These are phyloP conservation scores for Ascocoryne sarcoides DNA, from an alignment of 2,329 filamentous ascomycete species.

Conservation along the genomic window DNA sequence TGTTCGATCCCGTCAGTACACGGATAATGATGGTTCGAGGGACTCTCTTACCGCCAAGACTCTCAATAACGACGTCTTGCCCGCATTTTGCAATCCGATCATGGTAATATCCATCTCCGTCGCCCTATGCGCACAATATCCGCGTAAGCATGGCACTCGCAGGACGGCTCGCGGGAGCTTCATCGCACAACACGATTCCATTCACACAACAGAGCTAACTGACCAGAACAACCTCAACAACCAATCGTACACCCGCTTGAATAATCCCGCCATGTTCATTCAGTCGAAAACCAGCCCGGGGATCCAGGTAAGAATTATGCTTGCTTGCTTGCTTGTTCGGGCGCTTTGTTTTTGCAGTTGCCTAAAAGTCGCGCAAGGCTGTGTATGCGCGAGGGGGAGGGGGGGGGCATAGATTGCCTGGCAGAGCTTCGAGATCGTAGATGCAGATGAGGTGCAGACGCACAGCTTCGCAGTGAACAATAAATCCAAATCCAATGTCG, in stretches of 20 bases:
- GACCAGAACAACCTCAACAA: constrained; percentile 95
- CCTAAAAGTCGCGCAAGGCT: constrained; percentile 23
- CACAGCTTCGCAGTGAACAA: too few species aligned
- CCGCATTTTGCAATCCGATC: constrained; percentile 96
- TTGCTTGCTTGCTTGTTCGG: not conserved
- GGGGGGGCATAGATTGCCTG: constrained; percentile 11
- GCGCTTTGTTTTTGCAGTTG: constrained; percentile 14
- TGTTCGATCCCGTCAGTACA: constrained; percentile 38
- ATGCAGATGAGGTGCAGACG: constrained; percentile 1
- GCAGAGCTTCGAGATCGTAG: constrained; percentile 9
- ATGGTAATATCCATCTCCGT: constrained; percentile 99
- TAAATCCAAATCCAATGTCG: not conserved
- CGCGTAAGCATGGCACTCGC: constrained; percentile 4
- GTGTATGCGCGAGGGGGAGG: constrained; percentile 7
- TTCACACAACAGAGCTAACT: constrained; percentile 31
- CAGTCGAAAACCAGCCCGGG: constrained; percentile 8
- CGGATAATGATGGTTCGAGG: constrained; percentile 12
- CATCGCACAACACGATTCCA: constrained; percentile 8
- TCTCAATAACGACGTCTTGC: constrained; percentile 89
- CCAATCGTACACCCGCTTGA: constrained; percentile 97
- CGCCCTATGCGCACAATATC: constrained; percentile 51
- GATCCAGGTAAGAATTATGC: constrained; percentile 1
- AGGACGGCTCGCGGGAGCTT: not conserved
- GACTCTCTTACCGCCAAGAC: constrained; percentile 76
- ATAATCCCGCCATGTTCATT: constrained; percentile 74